Percentiles rank a stretch among this genome's conserved stretches.
Evolutionary conservation across 2,329 filamentous ascomycete species (phyloP).

Genomic region (Aureobasidium zeae): DNA sequence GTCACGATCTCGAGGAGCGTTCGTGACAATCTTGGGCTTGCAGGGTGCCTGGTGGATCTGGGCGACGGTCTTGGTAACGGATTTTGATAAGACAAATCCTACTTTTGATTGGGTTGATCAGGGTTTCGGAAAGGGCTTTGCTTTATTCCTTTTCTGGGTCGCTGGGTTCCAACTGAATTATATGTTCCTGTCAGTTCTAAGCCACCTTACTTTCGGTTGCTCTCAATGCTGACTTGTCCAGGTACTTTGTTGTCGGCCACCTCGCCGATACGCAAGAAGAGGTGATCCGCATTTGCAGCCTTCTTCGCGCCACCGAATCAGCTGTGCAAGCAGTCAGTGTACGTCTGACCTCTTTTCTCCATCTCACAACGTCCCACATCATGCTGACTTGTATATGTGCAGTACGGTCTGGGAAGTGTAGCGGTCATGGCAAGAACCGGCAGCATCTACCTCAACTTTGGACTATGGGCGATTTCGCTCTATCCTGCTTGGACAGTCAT

Average conservation of each 20-base stretch:
- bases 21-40: slow-evolving; percentile 44
- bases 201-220: background rate
- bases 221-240: slow-evolving; percentile 22
- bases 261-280: slow-evolving; percentile 53
- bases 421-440: slow-evolving; percentile 55
- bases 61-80: slow-evolving; percentile 56
- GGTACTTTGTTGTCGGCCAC: slow-evolving; percentile 62
- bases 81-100: slow-evolving; percentile 48
- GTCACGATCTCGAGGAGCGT: slow-evolving; percentile 45
- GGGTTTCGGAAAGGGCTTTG: slow-evolving; percentile 59
- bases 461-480: slow-evolving; percentile 55
- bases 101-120: slow-evolving; percentile 56
- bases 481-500: slow-evolving; percentile 59
- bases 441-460: slow-evolving; percentile 62
- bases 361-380: background rate
- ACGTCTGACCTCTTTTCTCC: slow-evolving; percentile 20
- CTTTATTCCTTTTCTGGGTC: slow-evolving; percentile 58
- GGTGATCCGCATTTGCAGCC: slow-evolving; percentile 57
- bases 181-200: slow-evolving; percentile 49
- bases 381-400: background rate
- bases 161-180: slow-evolving; percentile 65
- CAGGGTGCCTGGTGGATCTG: slow-evolving; percentile 67
- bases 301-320: slow-evolving; percentile 61
- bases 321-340: slow-evolving; percentile 62
- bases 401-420: slow-evolving; percentile 57